Percentiles rank a stretch among this genome's conserved stretches.
These are phyloP conservation scores for Carex sylvatica DNA, from an alignment of 202 grass and related monocot species.

Conservation along the genomic window DNA sequence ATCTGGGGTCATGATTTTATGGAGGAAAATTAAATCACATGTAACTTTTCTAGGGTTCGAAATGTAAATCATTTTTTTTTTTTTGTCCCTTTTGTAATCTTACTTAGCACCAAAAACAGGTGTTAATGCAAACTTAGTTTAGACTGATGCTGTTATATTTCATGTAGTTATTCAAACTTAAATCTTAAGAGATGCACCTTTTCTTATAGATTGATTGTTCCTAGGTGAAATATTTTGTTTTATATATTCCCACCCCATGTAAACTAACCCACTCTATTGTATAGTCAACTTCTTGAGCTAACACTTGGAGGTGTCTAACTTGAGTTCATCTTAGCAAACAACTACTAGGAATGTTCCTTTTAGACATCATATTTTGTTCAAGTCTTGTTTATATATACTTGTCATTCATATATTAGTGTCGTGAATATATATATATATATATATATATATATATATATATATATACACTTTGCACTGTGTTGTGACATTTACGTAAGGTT, in stretches of 20 bases:
- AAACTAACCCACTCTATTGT: slow-evolving; percentile 30
- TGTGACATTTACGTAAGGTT: neutral
- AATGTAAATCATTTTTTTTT: slow-evolving; percentile 23
- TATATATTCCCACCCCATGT: slow-evolving; percentile 34
- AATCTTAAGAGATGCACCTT: slow-evolving; percentile 10
- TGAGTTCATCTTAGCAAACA: neutral
- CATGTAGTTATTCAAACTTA: slow-evolving; percentile 36
- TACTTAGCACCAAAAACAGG: slow-evolving; percentile 16
- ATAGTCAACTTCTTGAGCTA: slow-evolving; percentile 14
- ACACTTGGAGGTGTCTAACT: neutral
- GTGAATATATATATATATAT: neutral
- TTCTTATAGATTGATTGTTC: neutral
- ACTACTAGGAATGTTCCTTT: neutral
- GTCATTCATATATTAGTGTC: neutral
- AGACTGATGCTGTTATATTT: slow-evolving; percentile 47
- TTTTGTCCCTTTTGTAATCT: neutral
- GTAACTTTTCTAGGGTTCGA: slow-evolving; percentile 30
- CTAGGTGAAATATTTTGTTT: slow-evolving; percentile 13
- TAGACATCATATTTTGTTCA: neutral
- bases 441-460: no score
- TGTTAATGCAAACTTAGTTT: slow-evolving; percentile 12
- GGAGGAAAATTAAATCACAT: slow-evolving; percentile 25
- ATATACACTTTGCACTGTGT: neutral
- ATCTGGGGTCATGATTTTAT: slow-evolving; percentile 24
- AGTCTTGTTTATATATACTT: neutral